Conservation (phyloP, 208 protist species). For the Borovskyia barvae region DNA sequence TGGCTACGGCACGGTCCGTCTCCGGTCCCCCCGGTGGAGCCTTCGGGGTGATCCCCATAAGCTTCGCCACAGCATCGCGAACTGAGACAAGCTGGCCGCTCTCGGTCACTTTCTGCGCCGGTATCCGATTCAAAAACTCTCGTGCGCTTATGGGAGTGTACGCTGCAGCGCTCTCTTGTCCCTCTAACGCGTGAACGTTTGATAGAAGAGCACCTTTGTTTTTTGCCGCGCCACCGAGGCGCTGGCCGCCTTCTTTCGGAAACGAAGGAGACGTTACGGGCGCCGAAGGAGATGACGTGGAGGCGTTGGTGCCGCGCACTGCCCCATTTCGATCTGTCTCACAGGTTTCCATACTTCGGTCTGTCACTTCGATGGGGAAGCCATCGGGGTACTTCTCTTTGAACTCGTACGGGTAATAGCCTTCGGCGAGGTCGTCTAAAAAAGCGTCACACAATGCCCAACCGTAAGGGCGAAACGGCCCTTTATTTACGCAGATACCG, state of each 20-base stretch:
- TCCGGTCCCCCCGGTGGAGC: background rate
- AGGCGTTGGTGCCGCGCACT: background rate
- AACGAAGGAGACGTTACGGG: background rate
- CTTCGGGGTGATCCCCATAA: constrained; percentile 34
- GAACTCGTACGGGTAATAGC: constrained; percentile 94
- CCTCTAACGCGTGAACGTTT: constrained; percentile 31
- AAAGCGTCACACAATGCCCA: constrained; percentile 89
- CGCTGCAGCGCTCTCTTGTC: constrained; percentile 9
- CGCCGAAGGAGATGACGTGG: background rate
- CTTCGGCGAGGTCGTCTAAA: constrained; percentile 87
- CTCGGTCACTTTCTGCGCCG: constrained; percentile 58
- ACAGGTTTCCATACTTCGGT: constrained; percentile 44
- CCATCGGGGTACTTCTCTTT: constrained; percentile 92
- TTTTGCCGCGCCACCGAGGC: constrained; percentile 20
- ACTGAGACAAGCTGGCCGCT: constrained; percentile 73
- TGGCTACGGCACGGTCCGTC: constrained; percentile 1
- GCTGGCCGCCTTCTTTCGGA: constrained; percentile 16
- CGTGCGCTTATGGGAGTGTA: constrained; percentile 24
- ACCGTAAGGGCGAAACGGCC: constrained; percentile 84
- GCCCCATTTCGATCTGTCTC: constrained; percentile 3
- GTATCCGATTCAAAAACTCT: constrained; percentile 71
- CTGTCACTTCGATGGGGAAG: constrained; percentile 84
- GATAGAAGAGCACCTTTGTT: too few relatives aligned
- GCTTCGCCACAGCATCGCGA: constrained; percentile 41
- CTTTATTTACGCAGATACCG: constrained; percentile 89